Percentiles rank a stretch among this genome's conserved stretches.
Evolutionary conservation across 139 green algal genomes (phyloP).

Genomic region (Zygnema circumcarinatum): DNA sequence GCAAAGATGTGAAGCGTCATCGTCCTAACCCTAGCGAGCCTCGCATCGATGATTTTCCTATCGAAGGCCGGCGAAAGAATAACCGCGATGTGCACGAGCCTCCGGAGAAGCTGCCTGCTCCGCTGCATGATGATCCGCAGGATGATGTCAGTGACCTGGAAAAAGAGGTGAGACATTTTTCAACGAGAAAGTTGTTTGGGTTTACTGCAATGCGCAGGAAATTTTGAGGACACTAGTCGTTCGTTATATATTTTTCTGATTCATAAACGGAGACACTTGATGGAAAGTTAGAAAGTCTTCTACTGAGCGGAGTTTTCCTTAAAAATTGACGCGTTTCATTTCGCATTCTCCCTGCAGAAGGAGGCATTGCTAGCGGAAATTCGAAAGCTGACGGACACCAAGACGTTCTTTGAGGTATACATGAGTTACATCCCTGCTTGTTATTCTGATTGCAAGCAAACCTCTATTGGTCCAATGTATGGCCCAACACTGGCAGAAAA

Average conservation of each 20-base stretch:
- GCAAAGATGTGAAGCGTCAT: background rate
- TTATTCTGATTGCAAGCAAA: too few species aligned
- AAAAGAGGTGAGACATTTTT: constrained; percentile 3
- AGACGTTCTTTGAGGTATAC: constrained; percentile 9
- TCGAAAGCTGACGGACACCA: background rate
- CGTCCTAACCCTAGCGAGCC: background rate
- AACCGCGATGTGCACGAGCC: background rate
- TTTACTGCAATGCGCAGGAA: too few species aligned
- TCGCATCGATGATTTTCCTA: background rate
- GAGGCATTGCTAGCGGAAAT: constrained; percentile 1
- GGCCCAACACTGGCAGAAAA: too few species aligned
- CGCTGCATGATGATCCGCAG: background rate
- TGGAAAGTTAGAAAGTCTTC: too few species aligned
- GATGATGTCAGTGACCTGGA: background rate
- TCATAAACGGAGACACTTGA: too few species aligned
- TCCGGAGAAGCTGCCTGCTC: background rate
- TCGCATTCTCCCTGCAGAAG: constrained; percentile 6
- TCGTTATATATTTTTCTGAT: too few species aligned
- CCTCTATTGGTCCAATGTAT: too few species aligned
- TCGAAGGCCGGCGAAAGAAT: background rate
- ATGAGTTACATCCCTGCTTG: too few species aligned
- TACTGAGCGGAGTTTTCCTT: too few species aligned
- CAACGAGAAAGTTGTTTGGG: too few species aligned
- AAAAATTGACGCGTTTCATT: too few species aligned
- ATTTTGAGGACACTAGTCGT: too few species aligned